These are phyloP conservation scores for Mycena maculata DNA, from an alignment of 768 basidiomycete genomes.

Conservation along the genomic window DNA sequence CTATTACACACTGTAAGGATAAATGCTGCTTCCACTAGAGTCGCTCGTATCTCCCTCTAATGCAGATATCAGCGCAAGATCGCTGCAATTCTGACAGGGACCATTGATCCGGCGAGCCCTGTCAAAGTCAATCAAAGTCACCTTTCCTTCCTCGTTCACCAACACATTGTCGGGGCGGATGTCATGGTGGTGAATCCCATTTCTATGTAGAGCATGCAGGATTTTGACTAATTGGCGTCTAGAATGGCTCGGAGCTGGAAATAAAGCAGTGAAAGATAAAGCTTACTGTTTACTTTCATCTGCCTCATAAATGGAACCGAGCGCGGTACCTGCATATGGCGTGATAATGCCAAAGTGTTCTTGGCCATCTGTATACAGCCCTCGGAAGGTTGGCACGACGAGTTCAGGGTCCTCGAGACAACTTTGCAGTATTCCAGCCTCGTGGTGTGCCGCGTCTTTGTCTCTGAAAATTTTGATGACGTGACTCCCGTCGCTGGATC, in stretches of 20 bases:
- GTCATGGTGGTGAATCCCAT: conserved; percentile 3
- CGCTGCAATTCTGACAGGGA: background rate
- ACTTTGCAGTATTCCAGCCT: background rate
- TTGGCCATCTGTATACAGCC: background rate
- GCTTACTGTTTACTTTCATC: background rate
- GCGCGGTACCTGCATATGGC: background rate
- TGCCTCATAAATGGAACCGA: background rate
- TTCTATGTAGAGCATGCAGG: background rate
- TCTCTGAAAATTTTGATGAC: conserved; percentile 9
- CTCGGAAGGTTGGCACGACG: background rate
- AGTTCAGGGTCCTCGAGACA: background rate
- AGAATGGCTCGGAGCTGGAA: background rate
- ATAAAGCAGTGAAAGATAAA: background rate
- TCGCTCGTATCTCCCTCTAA: conserved; percentile 5
- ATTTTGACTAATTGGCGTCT: background rate
- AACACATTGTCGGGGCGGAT: background rate
- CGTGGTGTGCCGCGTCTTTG: background rate
- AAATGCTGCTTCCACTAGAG: background rate
- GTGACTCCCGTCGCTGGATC: background rate
- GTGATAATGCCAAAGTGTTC: background rate
- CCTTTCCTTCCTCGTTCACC: background rate
- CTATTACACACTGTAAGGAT: conserved; percentile 4
- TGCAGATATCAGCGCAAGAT: background rate
- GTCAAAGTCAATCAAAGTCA: conserved; percentile 4
- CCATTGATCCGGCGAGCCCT: background rate